These are phyloP conservation scores for Lumnitzera littorea DNA, from an alignment of 345 rosid species.

Conservation along the genomic window DNA sequence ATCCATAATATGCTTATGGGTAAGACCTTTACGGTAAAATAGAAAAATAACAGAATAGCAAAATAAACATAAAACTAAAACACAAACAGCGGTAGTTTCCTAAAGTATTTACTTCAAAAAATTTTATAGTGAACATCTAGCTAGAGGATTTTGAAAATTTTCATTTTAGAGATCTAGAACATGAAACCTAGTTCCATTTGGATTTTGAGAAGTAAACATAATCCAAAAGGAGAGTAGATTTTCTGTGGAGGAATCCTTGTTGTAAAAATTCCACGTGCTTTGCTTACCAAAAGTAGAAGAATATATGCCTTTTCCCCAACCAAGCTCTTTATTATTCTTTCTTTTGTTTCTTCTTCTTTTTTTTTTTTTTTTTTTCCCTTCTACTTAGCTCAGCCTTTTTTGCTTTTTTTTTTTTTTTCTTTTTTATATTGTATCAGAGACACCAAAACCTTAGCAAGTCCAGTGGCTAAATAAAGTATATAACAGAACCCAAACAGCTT, in stretches of 20 bases:
- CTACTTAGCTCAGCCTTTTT: not conserved
- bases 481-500: no score
- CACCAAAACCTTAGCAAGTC: conserved; percentile 2
- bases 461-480: no score
- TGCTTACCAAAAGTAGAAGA: conserved; percentile 34
- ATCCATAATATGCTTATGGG: no score
- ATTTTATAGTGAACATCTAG: no score
- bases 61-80: no score
- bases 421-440: not conserved
- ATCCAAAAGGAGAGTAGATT: conserved; percentile 21
- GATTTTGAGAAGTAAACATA: not conserved
- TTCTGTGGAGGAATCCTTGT: conserved; percentile 33
- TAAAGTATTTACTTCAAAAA: no score
- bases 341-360: not conserved
- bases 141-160: no score
- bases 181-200: no score
- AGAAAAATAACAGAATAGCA: no score
- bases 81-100: no score
- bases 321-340: conserved; percentile 1
- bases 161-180: no score
- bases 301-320: conserved; percentile 23
- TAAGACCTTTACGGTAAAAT: no score
- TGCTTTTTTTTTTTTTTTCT: not conserved
- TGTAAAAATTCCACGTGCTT: conserved; percentile 43
- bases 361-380: not conserved